These are phyloP conservation scores for Ilex asprella DNA, from an alignment of 257 asterid species.

Conservation along the genomic window DNA sequence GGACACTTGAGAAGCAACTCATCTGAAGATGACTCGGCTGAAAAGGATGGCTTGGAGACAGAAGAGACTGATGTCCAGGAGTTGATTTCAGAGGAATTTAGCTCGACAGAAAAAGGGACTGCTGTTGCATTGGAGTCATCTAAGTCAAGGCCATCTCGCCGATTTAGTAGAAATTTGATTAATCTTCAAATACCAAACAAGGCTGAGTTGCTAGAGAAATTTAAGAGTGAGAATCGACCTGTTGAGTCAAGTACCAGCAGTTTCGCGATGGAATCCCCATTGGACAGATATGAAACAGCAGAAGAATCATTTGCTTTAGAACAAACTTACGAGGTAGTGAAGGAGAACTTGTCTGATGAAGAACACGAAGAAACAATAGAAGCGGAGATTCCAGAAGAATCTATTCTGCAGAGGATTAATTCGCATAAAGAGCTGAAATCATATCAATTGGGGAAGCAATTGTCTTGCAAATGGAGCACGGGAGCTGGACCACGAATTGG, in stretches of 20 bases:
- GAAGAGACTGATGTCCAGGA: conserved; percentile 24
- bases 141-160: conserved; percentile 14
- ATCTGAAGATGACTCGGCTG: conserved; percentile 57
- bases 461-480: conserved; percentile 83
- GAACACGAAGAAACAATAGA: conserved; percentile 26
- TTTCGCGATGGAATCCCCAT: conserved; percentile 30
- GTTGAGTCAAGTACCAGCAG: conserved; percentile 13
- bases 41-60: conserved; percentile 23
- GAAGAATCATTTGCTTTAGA: conserved; percentile 22
- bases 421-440: conserved; percentile 59
- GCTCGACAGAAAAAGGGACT: conserved; percentile 20
- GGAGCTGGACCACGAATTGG: conserved; percentile 94
- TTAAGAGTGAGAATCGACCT: conserved; percentile 23
- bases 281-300: conserved; percentile 27
- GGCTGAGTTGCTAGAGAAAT: conserved; percentile 31
- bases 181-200: conserved; percentile 56
- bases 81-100: conserved; percentile 17
- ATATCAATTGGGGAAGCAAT: conserved; percentile 58
- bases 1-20: conserved; percentile 44
- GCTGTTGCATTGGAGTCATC: conserved; percentile 14
- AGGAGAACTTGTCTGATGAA: conserved; percentile 1
- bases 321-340: not conserved
- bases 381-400: conserved; percentile 41
- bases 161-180: conserved; percentile 27
- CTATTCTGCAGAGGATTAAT: conserved; percentile 47